Conservation (phyloP, 164 flowering plant genomes). For the Piper betle region DNA sequence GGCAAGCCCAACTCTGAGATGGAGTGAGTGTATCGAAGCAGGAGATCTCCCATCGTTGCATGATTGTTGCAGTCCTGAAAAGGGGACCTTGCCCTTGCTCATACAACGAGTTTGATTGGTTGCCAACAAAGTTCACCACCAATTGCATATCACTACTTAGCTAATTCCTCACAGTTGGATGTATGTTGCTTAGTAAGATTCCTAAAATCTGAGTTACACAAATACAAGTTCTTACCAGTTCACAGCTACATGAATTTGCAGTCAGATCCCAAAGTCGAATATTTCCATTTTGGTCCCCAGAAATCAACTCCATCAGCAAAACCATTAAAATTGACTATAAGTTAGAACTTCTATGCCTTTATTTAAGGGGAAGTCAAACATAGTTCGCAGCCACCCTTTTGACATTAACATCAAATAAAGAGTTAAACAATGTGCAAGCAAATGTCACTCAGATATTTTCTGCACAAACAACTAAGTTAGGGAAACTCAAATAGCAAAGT, state of each 20-base stretch:
- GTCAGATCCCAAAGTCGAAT: slow-evolving; percentile 99
- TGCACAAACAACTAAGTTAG: background rate
- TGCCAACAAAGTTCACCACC: too few species aligned
- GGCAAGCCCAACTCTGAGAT: too few species aligned
- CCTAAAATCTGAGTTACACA: background rate
- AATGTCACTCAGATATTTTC: background rate
- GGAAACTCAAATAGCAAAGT: background rate
- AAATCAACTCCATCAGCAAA: slow-evolving; percentile 85
- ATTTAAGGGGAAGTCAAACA: background rate
- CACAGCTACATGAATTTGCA: slow-evolving; percentile 98
- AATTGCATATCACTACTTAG: too few species aligned
- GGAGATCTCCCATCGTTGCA: too few species aligned
- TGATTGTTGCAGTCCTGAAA: too few species aligned
- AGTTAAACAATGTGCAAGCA: background rate
- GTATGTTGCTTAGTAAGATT: background rate
- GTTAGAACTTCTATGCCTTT: background rate
- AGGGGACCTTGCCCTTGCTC: too few species aligned
- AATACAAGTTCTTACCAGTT: slow-evolving; percentile 48
- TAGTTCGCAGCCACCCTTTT: background rate
- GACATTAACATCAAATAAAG: background rate
- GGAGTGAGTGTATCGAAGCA: too few species aligned
- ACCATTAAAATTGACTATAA: background rate
- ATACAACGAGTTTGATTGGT: too few species aligned
- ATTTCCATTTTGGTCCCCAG: slow-evolving; percentile 99
- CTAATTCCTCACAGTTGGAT: background rate